Base-by-base conservation (phyloP, 106 monocot species). In the Posidonia australis region DNA sequence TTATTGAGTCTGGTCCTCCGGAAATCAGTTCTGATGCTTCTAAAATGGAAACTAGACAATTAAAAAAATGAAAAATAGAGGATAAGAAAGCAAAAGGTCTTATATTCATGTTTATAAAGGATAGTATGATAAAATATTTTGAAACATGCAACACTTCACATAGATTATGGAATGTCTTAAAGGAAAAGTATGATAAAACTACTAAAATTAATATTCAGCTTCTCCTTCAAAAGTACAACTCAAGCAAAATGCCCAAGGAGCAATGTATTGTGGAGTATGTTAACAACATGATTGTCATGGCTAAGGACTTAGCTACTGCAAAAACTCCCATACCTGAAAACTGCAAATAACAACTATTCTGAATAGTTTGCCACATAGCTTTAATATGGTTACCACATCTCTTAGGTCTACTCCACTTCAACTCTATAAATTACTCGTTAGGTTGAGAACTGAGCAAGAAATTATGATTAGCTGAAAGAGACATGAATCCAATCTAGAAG, bases 141-240 rank as follows among this genome's bases (percentile, higher is more conserved):
- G 27, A 60, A 19, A 32, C 13, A 12, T 36, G 30, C 31, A 19
- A 30, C 5, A 32, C 31, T n/a, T 32, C 19, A 13, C 13, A 60
- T 32, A 24, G 14, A 32, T 32, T 29, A 32, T 60, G 60, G 13
- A 60, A 60, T 5, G 18, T 28, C 30, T 31, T 60, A 13, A 60
- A 60, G 31, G 60, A 60, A 19, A 60, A 60, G 60, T 60, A 60
- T 60, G 60, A 60, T 32, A 60, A 17, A 9, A 60, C 28, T 14
- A 60, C 13, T 32, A 2, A 60, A 24, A 29, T 36, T 12, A 28
- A n/a, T 20, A 54, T 18, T 54, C 54, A 54, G n/a, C 54, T 54
- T 22, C 54, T 54, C 1, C n/a, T 54, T 9, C 18, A 54, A 21
- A 19, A 23, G 19, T 54, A 36, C 36, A 36, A 36, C 36, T 36